Evolutionary conservation across 2,329 filamentous ascomycete species (phyloP), one percentile per base, ranked within the genome.

Genomic region (Immersiporthe knoxdaviesiana): DNA sequence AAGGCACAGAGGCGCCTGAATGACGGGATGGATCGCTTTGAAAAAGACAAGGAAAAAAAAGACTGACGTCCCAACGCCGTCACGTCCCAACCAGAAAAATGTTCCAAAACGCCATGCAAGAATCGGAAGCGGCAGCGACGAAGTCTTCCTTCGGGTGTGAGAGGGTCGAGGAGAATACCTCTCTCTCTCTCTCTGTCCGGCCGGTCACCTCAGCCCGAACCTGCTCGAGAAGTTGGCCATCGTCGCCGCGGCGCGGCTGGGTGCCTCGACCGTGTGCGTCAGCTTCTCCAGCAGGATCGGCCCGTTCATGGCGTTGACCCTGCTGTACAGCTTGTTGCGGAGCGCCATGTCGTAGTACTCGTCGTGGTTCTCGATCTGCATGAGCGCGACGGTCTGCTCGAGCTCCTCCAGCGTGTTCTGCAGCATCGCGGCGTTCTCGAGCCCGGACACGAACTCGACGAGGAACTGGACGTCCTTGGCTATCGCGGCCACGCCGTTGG

Each of bases 291-390:
- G 80, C 71, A 99, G 78, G 54, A 93, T 84, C 0, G 94, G 93
- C 0, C 95, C 96, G 77, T 97, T 97, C 78, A 97, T 85, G 65
- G 93, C 92, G 80, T 98, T 93, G 44, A 99, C 97, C 66, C 93
- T 90, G 21, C 94, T 92, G 77, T 97, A 99, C 78, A 97, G 97
- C 82, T 92, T 94, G 81, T 97, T 97, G 65, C 94, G 85, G 18
- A 91, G 92, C 6, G 91, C 92, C 63, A 96, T 91, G 77, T 99
- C 96, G 78, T 96, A 99, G 79, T 97, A 99, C 79, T 98, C 95
- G 73, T 98, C 94, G n/a, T 93, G 89, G 75, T 97, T 97, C 54
- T 97, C 93, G 1, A 87, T 88, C 76, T 92, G 90, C 87, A 99
- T 92, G 35, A 99, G 85, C 70, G 92, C 89, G 61, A 97, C 91